A percentile compares a stretch with the other conserved stretches of the same genome.
These are phyloP conservation scores for Cenococcum geophilum DNA, from an alignment of 495 filamentous ascomycete genomes.

Conservation along the genomic window DNA sequence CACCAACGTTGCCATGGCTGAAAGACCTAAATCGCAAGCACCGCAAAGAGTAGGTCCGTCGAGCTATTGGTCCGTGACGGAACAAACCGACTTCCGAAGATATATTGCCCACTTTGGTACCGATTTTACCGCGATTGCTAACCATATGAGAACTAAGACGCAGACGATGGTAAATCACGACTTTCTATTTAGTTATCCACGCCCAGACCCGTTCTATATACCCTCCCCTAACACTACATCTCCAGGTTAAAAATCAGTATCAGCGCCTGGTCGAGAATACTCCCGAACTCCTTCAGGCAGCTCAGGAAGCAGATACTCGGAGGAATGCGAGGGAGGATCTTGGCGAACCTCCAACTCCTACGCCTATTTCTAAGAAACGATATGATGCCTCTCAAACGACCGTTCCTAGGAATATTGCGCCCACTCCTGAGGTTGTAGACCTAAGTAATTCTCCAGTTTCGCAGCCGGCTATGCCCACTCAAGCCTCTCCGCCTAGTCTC, in stretches of 20 bases:
- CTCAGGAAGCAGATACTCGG: constrained; percentile 64
- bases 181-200: not conserved
- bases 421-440: constrained; percentile 51
- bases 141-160: constrained; percentile 86
- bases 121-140: constrained; percentile 78
- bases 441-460: constrained; percentile 42
- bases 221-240: constrained; percentile 4
- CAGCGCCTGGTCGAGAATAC: constrained; percentile 64
- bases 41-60: constrained; percentile 49
- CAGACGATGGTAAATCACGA: constrained; percentile 73
- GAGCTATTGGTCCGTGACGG: constrained; percentile 96
- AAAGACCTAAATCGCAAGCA: constrained; percentile 18
- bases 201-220: constrained; percentile 10
- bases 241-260: constrained; percentile 88
- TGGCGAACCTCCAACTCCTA: constrained; percentile 59
- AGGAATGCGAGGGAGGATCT: constrained; percentile 62
- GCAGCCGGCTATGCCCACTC: constrained; percentile 22
- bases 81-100: constrained; percentile 73
- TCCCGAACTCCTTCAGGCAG: constrained; percentile 61
- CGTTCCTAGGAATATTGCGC: constrained; percentile 55
- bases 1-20: constrained; percentile 10
- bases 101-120: constrained; percentile 79
- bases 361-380: constrained; percentile 53
- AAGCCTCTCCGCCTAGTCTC: constrained; percentile 30
- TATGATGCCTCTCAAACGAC: constrained; percentile 54